A percentile compares a stretch with the other conserved stretches of the same genome.
Evolutionary conservation across 1,139 yeast genomes (phyloP).

Genomic region (Scheffersomyces stambukii): DNA sequence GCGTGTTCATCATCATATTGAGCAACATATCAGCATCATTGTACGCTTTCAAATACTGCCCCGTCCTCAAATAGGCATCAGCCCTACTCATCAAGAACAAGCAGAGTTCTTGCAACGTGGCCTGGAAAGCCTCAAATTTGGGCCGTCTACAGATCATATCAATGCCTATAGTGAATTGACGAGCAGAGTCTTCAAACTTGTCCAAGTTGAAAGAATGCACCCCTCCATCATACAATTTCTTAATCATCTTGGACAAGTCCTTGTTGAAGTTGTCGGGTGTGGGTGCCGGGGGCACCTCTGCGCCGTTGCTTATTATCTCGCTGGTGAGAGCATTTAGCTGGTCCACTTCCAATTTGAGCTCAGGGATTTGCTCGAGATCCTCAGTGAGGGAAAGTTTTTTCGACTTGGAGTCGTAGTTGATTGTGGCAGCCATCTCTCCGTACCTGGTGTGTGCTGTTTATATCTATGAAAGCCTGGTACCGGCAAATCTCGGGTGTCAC

Average conservation of each 20-base stretch:
- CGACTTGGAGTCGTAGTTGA: constrained; percentile 23
- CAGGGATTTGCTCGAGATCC: constrained; percentile 19
- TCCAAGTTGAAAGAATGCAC: constrained; percentile 57
- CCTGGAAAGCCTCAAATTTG: constrained; percentile 80
- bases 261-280: constrained; percentile 48
- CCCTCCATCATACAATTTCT: constrained; percentile 73
- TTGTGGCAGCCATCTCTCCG: constrained; percentile 4
- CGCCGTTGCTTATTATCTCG: constrained; percentile 55
- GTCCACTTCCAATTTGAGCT: constrained; percentile 44
- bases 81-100: constrained; percentile 74
- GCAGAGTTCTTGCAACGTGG: constrained; percentile 73
- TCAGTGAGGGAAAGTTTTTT: constrained; percentile 25
- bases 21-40: constrained; percentile 77
- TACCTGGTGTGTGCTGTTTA: not conserved
- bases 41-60: constrained; percentile 66
- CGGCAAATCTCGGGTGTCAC: not conserved
- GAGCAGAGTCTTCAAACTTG: constrained; percentile 67
- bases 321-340: constrained; percentile 63
- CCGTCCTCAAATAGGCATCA: constrained; percentile 69
- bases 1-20: constrained; percentile 59
- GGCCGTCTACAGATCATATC: constrained; percentile 80
- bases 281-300: constrained; percentile 72
- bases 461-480: not conserved
- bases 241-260: constrained; percentile 61
- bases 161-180: constrained; percentile 70